These are phyloP conservation scores for Neofusicoccum umdonicola DNA, from an alignment of 2,329 filamentous ascomycete species.

Conservation along the genomic window DNA sequence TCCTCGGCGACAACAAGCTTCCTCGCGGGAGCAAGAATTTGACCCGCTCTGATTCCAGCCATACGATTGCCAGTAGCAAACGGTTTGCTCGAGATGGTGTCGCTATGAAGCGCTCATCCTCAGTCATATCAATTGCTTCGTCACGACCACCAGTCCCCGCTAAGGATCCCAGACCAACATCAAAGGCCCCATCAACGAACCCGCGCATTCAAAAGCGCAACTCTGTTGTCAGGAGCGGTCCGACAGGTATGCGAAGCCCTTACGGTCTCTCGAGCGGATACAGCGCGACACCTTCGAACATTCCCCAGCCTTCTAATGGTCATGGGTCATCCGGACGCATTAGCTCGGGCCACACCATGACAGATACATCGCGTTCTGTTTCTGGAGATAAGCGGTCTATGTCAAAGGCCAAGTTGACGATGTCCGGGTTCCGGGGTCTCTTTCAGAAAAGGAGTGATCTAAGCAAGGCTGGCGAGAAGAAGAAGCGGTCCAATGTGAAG, in stretches of 20 bases:
- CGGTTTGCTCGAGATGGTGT: not conserved
- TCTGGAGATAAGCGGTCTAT: conserved; percentile 1
- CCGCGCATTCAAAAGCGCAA: not conserved
- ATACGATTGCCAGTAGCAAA: not conserved
- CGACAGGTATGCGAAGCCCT: not conserved
- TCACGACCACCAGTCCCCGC: not conserved
- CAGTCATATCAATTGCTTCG: not conserved
- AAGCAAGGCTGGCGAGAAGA: not conserved
- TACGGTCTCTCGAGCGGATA: conserved; percentile 1
- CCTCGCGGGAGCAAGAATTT: not conserved
- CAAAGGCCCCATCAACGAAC: not conserved
- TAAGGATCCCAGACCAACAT: not conserved
- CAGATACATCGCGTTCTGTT: not conserved
- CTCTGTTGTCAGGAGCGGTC: not conserved
- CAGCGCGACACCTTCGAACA: not conserved
- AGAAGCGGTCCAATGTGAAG: not conserved
- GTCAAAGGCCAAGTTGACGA: conserved; percentile 6
- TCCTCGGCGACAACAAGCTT: not conserved
- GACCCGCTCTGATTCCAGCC: not conserved
- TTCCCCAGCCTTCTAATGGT: not conserved
- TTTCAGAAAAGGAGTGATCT: conserved; percentile 8
- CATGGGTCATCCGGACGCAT: not conserved
- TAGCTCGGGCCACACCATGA: not conserved
- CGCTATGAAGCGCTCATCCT: not conserved
- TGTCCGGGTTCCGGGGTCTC: conserved; percentile 14